Evolutionary conservation across 495 filamentous ascomycete genomes (phyloP), one percentile per base, ranked within the genome.

Genomic region (Lasiosphaeria hispida): DNA sequence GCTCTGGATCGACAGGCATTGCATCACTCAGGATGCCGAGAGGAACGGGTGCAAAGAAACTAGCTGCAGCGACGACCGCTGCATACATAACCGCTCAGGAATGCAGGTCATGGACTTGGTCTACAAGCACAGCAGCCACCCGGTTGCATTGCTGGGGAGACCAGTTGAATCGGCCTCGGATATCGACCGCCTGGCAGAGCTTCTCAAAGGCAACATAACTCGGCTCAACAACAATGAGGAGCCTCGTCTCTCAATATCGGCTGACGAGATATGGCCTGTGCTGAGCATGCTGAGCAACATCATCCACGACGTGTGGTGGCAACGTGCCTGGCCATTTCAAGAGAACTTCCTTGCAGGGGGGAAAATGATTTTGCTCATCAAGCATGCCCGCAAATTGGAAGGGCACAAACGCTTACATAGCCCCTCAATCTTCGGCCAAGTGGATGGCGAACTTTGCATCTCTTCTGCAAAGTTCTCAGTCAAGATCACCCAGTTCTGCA

Each of bases 401-500:
- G 2, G n/a, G 1, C 37, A 43, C 13, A 58, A 58, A 38, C 45
- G 37, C 23, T 23, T 5, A 18, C 37, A 48, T n/a, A 6, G 43
- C 18, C 19, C 42, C 2, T 58, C 52, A 5, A 42, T 67, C 11
- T 48, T 72, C 7, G 70, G 66, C 9, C 51, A 49, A 8, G 43
- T 72, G 11, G 49, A 61, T n/a, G 68, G 66, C 18, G 70, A 72
- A 53, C 64, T 72, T 2, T 67, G 64, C 51, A 66, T 72, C 44
- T 55, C 62, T 33, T 72, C 70, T 19, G 38, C 49, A 8, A 58
- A 63, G 11, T 67, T 72, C 55, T 63, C 56, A 41, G 50, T 38
- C 40, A 23, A 52, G 44, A 61, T 62, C 14, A 72, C 68, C 0
- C 48, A 61, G 14, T 69, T 72, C 43, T 72, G 70, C 47, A 59